Evolutionary conservation across 2,329 filamentous ascomycete species (phyloP).

Genomic region (Botryosphaeria agaves): DNA sequence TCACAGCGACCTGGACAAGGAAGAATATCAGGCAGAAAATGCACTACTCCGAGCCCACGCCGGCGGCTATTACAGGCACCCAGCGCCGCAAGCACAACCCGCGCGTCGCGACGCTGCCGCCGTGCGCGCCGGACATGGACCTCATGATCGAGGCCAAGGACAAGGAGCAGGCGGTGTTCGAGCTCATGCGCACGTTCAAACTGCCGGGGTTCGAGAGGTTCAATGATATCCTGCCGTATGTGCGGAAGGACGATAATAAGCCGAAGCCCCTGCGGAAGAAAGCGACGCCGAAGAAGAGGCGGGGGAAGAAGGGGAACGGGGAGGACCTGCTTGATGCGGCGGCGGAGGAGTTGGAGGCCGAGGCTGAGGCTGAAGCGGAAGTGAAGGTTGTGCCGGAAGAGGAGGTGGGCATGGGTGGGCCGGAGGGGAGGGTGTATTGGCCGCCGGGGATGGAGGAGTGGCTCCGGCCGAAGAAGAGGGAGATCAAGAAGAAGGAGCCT

Average conservation of each 20-base stretch:
- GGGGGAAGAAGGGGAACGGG: constrained; percentile 17
- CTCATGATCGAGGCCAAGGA: constrained; percentile 99
- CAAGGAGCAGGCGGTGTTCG: constrained; percentile 92
- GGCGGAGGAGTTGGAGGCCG: constrained; percentile 21
- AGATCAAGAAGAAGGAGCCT: constrained; percentile 35
- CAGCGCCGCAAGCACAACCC: constrained; percentile 76
- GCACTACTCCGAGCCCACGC: constrained; percentile 79
- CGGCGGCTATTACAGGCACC: constrained; percentile 57
- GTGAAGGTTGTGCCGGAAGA: constrained; percentile 37
- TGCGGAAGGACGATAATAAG: constrained; percentile 59
- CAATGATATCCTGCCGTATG: constrained; percentile 61
- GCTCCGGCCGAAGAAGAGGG: constrained; percentile 63
- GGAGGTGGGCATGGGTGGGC: constrained; percentile 75
- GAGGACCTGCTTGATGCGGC: constrained; percentile 13
- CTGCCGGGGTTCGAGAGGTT: constrained; percentile 63
- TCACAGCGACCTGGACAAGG: constrained; percentile 64
- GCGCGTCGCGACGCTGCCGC: constrained; percentile 62
- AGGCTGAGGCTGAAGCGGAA: constrained; percentile 22
- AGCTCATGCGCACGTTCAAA: constrained; percentile 77
- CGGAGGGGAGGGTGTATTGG: constrained; percentile 74
- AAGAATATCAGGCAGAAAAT: constrained; percentile 88
- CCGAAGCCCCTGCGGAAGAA: constrained; percentile 23
- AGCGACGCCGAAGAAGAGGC: constrained; percentile 26
- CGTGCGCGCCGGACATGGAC: constrained; percentile 70
- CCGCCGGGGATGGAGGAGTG: constrained; percentile 79